Percentiles rank a stretch among this genome's conserved stretches.
Conservation (phyloP, 352 stramenopile species). For the Elongisporangium undulatum region DNA sequence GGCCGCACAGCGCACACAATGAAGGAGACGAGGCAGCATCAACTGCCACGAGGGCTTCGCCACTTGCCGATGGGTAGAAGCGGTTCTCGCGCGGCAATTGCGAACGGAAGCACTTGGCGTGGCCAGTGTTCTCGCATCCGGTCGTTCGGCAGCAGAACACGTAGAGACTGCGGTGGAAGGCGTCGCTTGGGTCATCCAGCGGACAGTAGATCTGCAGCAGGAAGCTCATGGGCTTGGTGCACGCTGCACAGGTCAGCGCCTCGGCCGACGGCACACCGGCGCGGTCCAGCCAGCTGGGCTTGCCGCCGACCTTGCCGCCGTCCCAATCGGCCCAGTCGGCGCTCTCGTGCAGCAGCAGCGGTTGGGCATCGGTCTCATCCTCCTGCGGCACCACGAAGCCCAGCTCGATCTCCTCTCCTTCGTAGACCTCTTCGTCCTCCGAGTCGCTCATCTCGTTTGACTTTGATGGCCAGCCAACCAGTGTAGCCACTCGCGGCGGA, state of each 20-base stretch:
- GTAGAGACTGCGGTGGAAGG: slow-evolving; percentile 93
- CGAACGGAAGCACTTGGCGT: slow-evolving; percentile 73
- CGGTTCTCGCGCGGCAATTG: slow-evolving; percentile 89
- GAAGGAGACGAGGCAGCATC: slow-evolving; percentile 3
- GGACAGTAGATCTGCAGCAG: slow-evolving; percentile 93
- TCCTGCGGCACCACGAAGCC: slow-evolving; percentile 59
- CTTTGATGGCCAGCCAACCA: neutral
- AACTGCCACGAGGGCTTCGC: slow-evolving; percentile 14
- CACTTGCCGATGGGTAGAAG: slow-evolving; percentile 78
- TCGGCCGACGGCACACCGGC: slow-evolving; percentile 27
- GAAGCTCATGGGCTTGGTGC: slow-evolving; percentile 56
- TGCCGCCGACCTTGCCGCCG: slow-evolving; percentile 88
- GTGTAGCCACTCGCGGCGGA: neutral
- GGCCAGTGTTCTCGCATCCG: slow-evolving; percentile 50
- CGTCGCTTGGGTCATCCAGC: slow-evolving; percentile 76
- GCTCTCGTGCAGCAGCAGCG: slow-evolving; percentile 34
- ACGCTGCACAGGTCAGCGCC: slow-evolving; percentile 48
- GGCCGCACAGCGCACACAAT: slow-evolving; percentile 58
- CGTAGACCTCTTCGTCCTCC: slow-evolving; percentile 36
- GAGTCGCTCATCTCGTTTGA: slow-evolving; percentile 32
- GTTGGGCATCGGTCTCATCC: slow-evolving; percentile 13
- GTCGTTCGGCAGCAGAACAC: slow-evolving; percentile 87
- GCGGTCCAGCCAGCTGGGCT: slow-evolving; percentile 76
- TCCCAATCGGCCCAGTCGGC: slow-evolving; percentile 89
- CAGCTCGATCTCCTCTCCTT: slow-evolving; percentile 61